phyloP scores from a whole-genome alignment of 2,329 filamentous ascomycete genomes.

The Fusarium clavum region DNA sequence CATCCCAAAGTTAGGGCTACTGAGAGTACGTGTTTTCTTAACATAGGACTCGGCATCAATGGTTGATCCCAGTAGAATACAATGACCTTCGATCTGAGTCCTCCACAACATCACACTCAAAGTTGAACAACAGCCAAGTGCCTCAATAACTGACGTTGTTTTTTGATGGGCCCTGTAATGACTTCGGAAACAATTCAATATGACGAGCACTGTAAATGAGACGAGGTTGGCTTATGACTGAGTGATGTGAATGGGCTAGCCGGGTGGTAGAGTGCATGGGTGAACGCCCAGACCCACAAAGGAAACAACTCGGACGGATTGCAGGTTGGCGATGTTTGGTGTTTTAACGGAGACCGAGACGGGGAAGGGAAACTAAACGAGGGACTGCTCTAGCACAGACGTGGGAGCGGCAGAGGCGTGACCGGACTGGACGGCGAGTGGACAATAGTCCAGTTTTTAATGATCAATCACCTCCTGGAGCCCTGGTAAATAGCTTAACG shows the following conservation, averaged over 20 bases:
- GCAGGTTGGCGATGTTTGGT: slow-evolving; percentile 33
- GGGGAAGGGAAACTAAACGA: slow-evolving; percentile 33
- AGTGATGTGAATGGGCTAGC: slow-evolving; percentile 37
- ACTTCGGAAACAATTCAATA: neutral
- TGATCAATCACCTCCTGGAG: neutral
- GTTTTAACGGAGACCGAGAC: slow-evolving; percentile 31
- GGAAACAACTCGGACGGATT: slow-evolving; percentile 32
- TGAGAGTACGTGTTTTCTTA: neutral
- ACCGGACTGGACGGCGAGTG: slow-evolving; percentile 27
- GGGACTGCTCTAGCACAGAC: slow-evolving; percentile 38
- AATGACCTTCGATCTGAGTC: neutral
- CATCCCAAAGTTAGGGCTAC: neutral
- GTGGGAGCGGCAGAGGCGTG: slow-evolving; percentile 42
- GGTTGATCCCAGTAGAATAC: neutral
- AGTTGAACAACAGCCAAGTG: neutral
- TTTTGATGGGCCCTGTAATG: neutral
- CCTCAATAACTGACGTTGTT: neutral
- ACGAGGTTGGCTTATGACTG: slow-evolving; percentile 29
- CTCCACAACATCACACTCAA: neutral
- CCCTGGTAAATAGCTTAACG: neutral
- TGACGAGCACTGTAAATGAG: slow-evolving; percentile 24
- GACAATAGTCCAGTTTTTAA: slow-evolving; percentile 14
- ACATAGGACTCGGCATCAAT: neutral
- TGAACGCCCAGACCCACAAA: slow-evolving; percentile 31
- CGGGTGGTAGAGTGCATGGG: slow-evolving; percentile 16